A percentile compares a stretch with the other conserved stretches of the same genome.
phyloP scores from a whole-genome alignment of 1,139 yeast genomes.

The Hyphopichia buzzinii region DNA sequence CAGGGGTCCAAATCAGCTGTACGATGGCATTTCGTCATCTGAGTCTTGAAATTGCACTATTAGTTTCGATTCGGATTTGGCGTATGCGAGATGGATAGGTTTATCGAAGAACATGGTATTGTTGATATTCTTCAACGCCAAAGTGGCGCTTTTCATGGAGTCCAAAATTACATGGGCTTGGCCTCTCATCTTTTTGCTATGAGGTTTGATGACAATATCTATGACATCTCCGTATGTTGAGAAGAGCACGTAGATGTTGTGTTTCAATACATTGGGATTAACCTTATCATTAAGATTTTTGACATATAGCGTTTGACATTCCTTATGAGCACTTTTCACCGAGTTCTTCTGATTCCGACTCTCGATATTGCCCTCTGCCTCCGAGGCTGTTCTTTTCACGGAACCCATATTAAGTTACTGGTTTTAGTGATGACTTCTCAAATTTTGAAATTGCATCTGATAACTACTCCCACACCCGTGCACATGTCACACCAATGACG shows the following conservation, averaged over 20 bases:
- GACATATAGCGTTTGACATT: slow-evolving; percentile 56
- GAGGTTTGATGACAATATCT: slow-evolving; percentile 47
- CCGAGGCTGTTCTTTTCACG: background rate
- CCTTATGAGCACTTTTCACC: no score
- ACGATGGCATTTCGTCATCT: slow-evolving; percentile 1
- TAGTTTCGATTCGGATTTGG: slow-evolving; percentile 37
- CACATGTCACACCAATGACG: no score
- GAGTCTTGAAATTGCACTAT: slow-evolving; percentile 6
- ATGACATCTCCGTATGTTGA: slow-evolving; percentile 69
- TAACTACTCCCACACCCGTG: no score
- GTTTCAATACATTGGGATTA: slow-evolving; percentile 43
- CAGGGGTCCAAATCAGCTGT: background rate
- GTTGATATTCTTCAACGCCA: slow-evolving; percentile 52
- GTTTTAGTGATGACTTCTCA: no score
- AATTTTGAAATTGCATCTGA: no score
- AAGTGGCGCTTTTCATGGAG: slow-evolving; percentile 46
- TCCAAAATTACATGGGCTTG: slow-evolving; percentile 72
- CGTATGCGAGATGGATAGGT: slow-evolving; percentile 46
- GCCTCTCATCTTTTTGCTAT: slow-evolving; percentile 54
- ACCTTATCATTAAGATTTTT: slow-evolving; percentile 67
- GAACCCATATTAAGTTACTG: background rate
- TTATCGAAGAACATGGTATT: slow-evolving; percentile 57
- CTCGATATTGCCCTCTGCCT: background rate
- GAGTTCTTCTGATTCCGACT: no score
- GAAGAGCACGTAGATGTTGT: slow-evolving; percentile 59